Evolutionary conservation across 2,329 filamentous ascomycete genomes (phyloP).

Genomic region (Colletotrichum shisoi): DNA sequence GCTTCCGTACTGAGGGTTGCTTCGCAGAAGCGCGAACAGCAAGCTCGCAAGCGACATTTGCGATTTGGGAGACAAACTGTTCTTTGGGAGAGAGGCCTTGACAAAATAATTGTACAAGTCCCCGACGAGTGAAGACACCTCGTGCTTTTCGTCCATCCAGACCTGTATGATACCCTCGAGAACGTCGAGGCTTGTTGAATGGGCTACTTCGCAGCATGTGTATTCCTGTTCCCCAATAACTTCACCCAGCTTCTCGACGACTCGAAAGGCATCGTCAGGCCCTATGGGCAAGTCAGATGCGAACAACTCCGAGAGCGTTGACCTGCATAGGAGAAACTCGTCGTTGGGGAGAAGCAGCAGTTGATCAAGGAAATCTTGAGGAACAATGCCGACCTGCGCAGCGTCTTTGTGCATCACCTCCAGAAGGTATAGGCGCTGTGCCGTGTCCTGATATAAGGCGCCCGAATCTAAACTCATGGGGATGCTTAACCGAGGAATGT

Average conservation of each 20-base stretch:
- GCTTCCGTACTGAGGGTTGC: slow-evolving; percentile 72
- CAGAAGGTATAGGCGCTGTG: slow-evolving; percentile 57
- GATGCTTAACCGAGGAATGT: slow-evolving; percentile 58
- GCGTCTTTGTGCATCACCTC: slow-evolving; percentile 53
- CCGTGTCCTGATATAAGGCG: slow-evolving; percentile 60
- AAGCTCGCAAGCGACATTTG: slow-evolving; percentile 73
- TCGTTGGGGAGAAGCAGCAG: slow-evolving; percentile 60
- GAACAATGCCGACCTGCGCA: slow-evolving; percentile 59
- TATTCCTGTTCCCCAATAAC: slow-evolving; percentile 67
- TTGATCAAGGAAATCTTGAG: slow-evolving; percentile 59
- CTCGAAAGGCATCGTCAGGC: slow-evolving; percentile 54
- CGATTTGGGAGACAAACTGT: slow-evolving; percentile 72
- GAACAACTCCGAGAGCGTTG: slow-evolving; percentile 62
- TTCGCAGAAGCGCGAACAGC: slow-evolving; percentile 73
- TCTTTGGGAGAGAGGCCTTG: slow-evolving; percentile 69
- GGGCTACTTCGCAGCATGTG: slow-evolving; percentile 76
- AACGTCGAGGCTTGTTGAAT: slow-evolving; percentile 72
- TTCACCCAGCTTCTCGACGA: slow-evolving; percentile 61
- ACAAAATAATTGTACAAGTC: slow-evolving; percentile 84
- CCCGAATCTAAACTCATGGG: slow-evolving; percentile 53
- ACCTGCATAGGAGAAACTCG: slow-evolving; percentile 61
- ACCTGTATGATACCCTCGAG: slow-evolving; percentile 69
- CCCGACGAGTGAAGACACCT: slow-evolving; percentile 71
- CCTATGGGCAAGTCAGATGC: slow-evolving; percentile 61
- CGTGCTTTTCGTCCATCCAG: slow-evolving; percentile 68